Evolutionary conservation across 352 stramenopile genomes (phyloP).

Genomic region (Phytophthora crassamura): DNA sequence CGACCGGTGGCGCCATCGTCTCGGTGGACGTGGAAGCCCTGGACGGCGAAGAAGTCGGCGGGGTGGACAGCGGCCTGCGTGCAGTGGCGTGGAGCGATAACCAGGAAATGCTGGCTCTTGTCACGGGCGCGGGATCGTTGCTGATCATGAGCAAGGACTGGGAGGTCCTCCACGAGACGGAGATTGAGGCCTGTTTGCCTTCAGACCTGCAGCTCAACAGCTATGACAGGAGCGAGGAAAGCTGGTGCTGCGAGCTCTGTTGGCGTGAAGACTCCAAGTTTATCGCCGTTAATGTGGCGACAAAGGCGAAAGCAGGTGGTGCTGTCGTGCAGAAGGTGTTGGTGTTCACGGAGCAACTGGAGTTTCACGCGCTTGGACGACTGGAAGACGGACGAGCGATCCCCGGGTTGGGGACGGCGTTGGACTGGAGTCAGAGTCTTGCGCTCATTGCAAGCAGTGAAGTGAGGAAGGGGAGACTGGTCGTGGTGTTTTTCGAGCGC

Average conservation of each 20-base stretch:
- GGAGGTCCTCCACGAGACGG: slow-evolving; percentile 77
- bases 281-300: slow-evolving; percentile 63
- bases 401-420: slow-evolving; percentile 38
- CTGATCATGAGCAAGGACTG: slow-evolving; percentile 81
- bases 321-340: slow-evolving; percentile 48
- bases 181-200: slow-evolving; percentile 46
- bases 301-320: slow-evolving; percentile 12
- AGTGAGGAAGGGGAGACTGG: slow-evolving; percentile 56
- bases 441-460: slow-evolving; percentile 76
- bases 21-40: slow-evolving; percentile 58
- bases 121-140: slow-evolving; percentile 65
- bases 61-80: slow-evolving; percentile 66
- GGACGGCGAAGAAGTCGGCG: slow-evolving; percentile 68
- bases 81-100: slow-evolving; percentile 72
- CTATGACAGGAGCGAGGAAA: not conserved
- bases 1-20: slow-evolving; percentile 52
- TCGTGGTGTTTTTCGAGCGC: slow-evolving; percentile 85
- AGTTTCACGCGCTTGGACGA: slow-evolving; percentile 66
- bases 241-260: slow-evolving; percentile 38
- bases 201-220: slow-evolving; percentile 22
- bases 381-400: slow-evolving; percentile 77
- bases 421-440: slow-evolving; percentile 84
- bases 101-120: slow-evolving; percentile 73
- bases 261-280: slow-evolving; percentile 83
- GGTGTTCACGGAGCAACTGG: slow-evolving; percentile 64